Evolutionary conservation across 495 filamentous ascomycete species (phyloP), one percentile per base, ranked within the genome.

Genomic region (Sabuloglossum arenarium): DNA sequence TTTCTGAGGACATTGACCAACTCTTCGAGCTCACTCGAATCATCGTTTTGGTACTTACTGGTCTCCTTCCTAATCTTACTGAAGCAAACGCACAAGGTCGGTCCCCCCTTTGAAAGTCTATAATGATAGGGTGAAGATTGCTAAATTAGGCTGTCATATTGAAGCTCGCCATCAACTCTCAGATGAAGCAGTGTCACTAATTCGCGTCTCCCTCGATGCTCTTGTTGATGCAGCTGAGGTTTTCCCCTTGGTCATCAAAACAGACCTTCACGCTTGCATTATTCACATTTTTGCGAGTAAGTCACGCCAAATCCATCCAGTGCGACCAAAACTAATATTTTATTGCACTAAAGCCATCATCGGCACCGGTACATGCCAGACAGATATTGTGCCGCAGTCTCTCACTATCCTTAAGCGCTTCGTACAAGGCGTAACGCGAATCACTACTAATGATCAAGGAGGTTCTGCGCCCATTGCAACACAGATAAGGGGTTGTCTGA

Each of bases 1-100:
- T 97, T 10, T 89, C 86, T 0, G 91, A 97, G 65, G 91, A 97
- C 60, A 93, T 99, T 54, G 93, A 99, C 63, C 91, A 99, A 68
- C 75, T 99, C 0, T 99, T 99, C 63, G 91, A 99, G 66, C 71
- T 97, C 45, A 97, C 93, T 0, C 77, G 89, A 57, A 89, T 94
- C 65, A 95, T 97, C 53, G 91, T 97, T 30, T 74, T 97, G 14
- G 89, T 96, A 1, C 75, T 99, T 21, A 82, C 86, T 3, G 84
- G 86, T 0, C 69, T 94, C 53, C 69, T 99, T 28, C 93, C 91
- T 24, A 94, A 88, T 60, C 73, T 99, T 19, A 79, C 81, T 12
- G 89, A 90, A 59, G 70, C 79, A 3, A 83, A 81, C 16, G 79
- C 46, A 6, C 37, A 57, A 59, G 57, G 62, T 67, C 37, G 14